Evolutionary conservation across 805 yeast species (phyloP).

Genomic region (Hemisphaericaspora nanyangensis): DNA sequence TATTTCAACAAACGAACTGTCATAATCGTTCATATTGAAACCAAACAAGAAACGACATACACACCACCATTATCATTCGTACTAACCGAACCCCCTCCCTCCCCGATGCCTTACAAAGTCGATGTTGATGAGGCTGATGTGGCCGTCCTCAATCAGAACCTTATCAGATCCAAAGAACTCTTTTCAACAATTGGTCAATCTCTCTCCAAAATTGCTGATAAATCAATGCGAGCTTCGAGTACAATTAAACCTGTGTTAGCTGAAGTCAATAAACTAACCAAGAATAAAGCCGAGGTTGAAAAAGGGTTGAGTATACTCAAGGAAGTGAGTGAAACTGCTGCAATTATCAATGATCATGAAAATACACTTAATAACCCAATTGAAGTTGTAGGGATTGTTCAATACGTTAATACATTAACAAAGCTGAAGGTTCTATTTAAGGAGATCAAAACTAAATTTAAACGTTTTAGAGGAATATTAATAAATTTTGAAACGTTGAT

Average conservation of each 20-base stretch:
- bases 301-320: slow-evolving; percentile 47
- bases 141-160: slow-evolving; percentile 72
- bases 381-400: slow-evolving; percentile 37
- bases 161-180: slow-evolving; percentile 54
- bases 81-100: background rate
- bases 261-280: slow-evolving; percentile 54
- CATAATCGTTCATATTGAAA: no score
- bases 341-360: slow-evolving; percentile 39
- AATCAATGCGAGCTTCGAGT: slow-evolving; percentile 52
- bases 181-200: slow-evolving; percentile 54
- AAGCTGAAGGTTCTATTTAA: slow-evolving; percentile 45
- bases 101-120: slow-evolving; percentile 12
- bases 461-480: slow-evolving; percentile 64
- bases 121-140: slow-evolving; percentile 82
- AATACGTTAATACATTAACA: slow-evolving; percentile 27
- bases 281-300: slow-evolving; percentile 55
- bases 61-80: background rate
- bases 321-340: slow-evolving; percentile 52
- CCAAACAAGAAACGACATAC: background rate
- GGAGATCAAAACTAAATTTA: slow-evolving; percentile 39
- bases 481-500: slow-evolving; percentile 56
- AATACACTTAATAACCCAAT: slow-evolving; percentile 28
- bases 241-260: slow-evolving; percentile 70
- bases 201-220: slow-evolving; percentile 48
- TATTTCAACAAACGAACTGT: no score